These are phyloP conservation scores for Stephanodiscus triporus DNA, from an alignment of 108 stramenopile species.

Conservation along the genomic window DNA sequence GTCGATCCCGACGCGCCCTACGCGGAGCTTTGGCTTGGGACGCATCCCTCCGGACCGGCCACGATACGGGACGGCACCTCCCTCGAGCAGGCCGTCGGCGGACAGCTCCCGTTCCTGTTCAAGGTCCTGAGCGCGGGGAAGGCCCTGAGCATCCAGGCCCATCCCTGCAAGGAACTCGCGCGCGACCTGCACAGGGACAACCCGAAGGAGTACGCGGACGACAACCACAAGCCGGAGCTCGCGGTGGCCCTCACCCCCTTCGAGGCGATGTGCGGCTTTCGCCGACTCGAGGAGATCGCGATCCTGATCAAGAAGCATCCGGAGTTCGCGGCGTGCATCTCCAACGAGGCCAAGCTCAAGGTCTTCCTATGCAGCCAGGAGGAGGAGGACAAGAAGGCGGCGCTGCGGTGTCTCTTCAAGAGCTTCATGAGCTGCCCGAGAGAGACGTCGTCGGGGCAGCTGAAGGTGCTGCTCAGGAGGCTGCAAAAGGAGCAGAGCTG, in stretches of 20 bases:
- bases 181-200: conserved; percentile 74
- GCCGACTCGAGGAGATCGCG: conserved; percentile 82
- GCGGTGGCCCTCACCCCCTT: conserved; percentile 96
- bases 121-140: conserved; percentile 85
- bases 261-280: conserved; percentile 97
- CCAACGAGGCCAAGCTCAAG: conserved; percentile 74
- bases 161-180: conserved; percentile 88
- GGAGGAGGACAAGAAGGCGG: conserved; percentile 49
- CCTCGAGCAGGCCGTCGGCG: conserved; percentile 55
- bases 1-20: conserved; percentile 84
- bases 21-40: conserved; percentile 91
- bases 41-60: conserved; percentile 81
- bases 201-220: conserved; percentile 92
- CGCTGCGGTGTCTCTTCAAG: conserved; percentile 76
- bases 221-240: conserved; percentile 99
- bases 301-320: conserved; percentile 79
- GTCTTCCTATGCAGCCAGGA: conserved; percentile 57
- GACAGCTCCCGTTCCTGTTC: conserved; percentile 86
- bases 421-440: conserved; percentile 80
- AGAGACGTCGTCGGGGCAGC: conserved; percentile 51
- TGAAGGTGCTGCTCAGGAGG: conserved; percentile 65
- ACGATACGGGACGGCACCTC: conserved; percentile 51
- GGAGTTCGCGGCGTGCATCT: conserved; percentile 86
- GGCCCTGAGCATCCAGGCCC: conserved; percentile 90
- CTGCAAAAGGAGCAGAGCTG: conserved; percentile 68